These are phyloP conservation scores for Apiotrichum veenhuisii DNA, from an alignment of 1,284 basidiomycete species.

Conservation along the genomic window DNA sequence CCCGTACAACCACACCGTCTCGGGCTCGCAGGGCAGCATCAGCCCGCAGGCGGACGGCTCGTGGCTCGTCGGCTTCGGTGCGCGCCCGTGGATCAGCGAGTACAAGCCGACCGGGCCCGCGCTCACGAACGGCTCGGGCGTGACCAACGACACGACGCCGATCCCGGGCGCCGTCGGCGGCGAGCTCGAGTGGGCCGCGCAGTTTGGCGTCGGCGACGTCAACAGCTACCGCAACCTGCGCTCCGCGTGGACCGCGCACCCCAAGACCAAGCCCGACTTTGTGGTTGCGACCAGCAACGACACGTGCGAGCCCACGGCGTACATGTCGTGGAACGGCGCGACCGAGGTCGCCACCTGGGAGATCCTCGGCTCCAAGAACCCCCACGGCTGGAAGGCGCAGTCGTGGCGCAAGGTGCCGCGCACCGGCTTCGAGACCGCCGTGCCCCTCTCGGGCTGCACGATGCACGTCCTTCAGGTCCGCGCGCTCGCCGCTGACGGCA, in stretches of 20 bases:
- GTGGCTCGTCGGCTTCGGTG: conserved; percentile 27
- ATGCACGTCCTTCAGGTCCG: neutral
- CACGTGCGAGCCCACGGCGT: neutral
- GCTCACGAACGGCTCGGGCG: too few species aligned
- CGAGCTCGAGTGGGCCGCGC: conserved; percentile 28
- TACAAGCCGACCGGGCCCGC: conserved; percentile 5
- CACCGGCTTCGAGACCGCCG: conserved; percentile 28
- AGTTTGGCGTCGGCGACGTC: conserved; percentile 33
- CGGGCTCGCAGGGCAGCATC: conserved; percentile 31
- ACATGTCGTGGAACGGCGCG: conserved; percentile 41
- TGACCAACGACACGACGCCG: conserved; percentile 1
- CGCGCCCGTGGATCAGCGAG: conserved; percentile 25
- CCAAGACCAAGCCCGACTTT: conserved; percentile 25
- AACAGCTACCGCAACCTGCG: conserved; percentile 34
- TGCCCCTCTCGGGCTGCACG: neutral
- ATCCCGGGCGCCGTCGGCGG: conserved; percentile 10
- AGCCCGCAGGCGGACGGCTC: conserved; percentile 25
- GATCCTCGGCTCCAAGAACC: conserved; percentile 14
- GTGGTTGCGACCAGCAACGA: conserved; percentile 4
- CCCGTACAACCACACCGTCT: conserved; percentile 25
- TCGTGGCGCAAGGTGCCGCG: conserved; percentile 15
- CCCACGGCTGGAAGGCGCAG: neutral
- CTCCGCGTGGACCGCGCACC: conserved; percentile 30
- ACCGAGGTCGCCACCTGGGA: conserved; percentile 33
- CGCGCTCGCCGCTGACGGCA: neutral